A percentile compares a stretch with the other conserved stretches of the same genome.
Evolutionary conservation across 1,284 basidiomycete species (phyloP).

Genomic region (Ceratobasidium sp.): DNA sequence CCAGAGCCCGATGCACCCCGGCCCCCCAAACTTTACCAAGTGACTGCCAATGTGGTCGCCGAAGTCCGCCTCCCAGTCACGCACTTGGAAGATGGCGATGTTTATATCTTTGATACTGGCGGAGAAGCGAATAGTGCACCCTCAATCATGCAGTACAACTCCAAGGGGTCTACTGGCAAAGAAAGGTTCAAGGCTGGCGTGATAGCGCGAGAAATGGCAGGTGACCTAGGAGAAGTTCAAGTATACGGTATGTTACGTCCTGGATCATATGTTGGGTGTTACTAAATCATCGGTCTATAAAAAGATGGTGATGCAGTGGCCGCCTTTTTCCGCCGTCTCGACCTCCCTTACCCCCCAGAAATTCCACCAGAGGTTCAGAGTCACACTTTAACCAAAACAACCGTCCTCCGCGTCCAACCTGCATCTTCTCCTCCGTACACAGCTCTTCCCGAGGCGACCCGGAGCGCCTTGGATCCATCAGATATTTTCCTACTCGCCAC

Average conservation of each 20-base stretch:
- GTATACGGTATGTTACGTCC: constrained; percentile 65
- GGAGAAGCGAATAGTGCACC: constrained; percentile 39
- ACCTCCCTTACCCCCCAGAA: constrained; percentile 63
- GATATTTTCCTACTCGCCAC: constrained; percentile 61
- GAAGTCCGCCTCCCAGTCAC: constrained; percentile 53
- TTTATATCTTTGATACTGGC: constrained; percentile 72
- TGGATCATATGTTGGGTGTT: constrained; percentile 3
- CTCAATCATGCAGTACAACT: constrained; percentile 68
- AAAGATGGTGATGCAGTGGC: constrained; percentile 62
- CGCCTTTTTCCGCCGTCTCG: constrained; percentile 55
- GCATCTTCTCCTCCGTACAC: constrained; percentile 43
- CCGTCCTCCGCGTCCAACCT: constrained; percentile 23
- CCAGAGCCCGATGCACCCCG: constrained; percentile 62
- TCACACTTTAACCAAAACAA: constrained; percentile 43
- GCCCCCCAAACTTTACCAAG: constrained; percentile 64
- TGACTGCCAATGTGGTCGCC: constrained; percentile 55
- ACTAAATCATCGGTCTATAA: constrained; percentile 50
- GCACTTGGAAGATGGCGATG: constrained; percentile 67
- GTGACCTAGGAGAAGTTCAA: constrained; percentile 59
- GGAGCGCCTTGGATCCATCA: constrained; percentile 58
- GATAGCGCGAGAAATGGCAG: constrained; percentile 66
- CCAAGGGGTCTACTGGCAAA: constrained; percentile 65
- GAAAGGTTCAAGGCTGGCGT: constrained; percentile 72
- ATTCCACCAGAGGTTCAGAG: constrained; percentile 57
- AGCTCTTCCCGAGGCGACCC: constrained; percentile 54